A percentile compares a stretch with the other conserved stretches of the same genome.
These are phyloP conservation scores for Rhytidhysteron rufulum DNA, from an alignment of 2,329 filamentous ascomycete species.

Conservation along the genomic window DNA sequence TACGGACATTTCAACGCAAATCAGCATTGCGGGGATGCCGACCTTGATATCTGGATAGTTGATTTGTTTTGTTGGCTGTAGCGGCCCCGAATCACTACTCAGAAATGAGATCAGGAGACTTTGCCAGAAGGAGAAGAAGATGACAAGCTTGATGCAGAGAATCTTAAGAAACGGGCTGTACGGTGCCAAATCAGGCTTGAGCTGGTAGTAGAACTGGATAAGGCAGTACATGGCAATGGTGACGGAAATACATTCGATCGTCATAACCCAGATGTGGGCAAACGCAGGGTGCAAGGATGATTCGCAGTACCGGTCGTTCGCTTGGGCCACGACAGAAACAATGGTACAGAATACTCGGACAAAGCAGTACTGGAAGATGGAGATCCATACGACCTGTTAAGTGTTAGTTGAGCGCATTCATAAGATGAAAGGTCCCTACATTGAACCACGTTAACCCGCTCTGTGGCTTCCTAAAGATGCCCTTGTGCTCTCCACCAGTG, in stretches of 20 bases:
- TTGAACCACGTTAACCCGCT: constrained; percentile 91
- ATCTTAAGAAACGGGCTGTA: constrained; percentile 77
- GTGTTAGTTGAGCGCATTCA: too few species aligned
- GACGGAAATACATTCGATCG: constrained; percentile 68
- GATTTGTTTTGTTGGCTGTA: constrained; percentile 60
- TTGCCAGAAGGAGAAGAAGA: constrained; percentile 92
- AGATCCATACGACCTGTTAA: constrained; percentile 73
- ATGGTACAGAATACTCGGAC: constrained; percentile 76
- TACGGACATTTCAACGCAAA: constrained; percentile 81
- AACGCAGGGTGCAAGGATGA: constrained; percentile 73
- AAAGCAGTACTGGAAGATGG: constrained; percentile 83
- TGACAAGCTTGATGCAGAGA: constrained; percentile 81
- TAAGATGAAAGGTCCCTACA: constrained; percentile 36
- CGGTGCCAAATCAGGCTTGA: constrained; percentile 63
- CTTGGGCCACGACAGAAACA: constrained; percentile 69
- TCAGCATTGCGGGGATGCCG: constrained; percentile 71
- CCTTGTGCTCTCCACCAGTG: constrained; percentile 62
- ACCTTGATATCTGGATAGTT: constrained; percentile 74
- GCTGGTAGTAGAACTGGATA: constrained; percentile 80
- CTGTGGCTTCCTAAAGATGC: constrained; percentile 68
- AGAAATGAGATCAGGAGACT: constrained; percentile 56
- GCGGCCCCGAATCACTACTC: constrained; percentile 57
- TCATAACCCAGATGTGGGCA: constrained; percentile 78
- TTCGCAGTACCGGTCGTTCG: constrained; percentile 69
- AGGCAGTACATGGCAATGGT: constrained; percentile 85